These are phyloP conservation scores for Ceratocystis huliohia DNA, from an alignment of 2,329 filamentous ascomycete species.

Conservation along the genomic window DNA sequence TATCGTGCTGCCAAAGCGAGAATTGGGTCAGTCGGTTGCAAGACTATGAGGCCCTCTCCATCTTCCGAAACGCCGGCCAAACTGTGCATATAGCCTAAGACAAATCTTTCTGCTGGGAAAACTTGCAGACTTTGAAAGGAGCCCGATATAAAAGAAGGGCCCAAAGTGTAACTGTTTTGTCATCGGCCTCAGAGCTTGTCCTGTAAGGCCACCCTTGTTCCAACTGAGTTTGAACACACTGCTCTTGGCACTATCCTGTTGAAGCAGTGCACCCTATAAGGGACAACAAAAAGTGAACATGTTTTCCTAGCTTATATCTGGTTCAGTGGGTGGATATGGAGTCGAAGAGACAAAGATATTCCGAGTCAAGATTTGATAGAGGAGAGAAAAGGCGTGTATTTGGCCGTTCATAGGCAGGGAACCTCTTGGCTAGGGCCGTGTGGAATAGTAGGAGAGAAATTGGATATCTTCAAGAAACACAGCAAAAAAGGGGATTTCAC, in stretches of 20 bases:
- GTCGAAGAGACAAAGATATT: neutral
- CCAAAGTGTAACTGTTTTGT: neutral
- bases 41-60: neutral
- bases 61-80: neutral
- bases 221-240: neutral
- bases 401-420: neutral
- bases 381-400: neutral
- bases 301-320: neutral
- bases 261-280: neutral
- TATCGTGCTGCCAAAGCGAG: neutral
- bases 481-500: neutral
- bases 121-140: neutral
- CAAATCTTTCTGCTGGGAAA: neutral
- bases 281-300: neutral
- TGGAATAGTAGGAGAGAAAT: neutral
- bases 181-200: accelerated
- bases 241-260: neutral
- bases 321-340: neutral
- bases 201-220: neutral
- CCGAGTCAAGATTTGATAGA: neutral
- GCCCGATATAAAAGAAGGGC: neutral
- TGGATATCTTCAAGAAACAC: neutral
- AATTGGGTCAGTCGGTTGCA: neutral
- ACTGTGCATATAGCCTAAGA: neutral
- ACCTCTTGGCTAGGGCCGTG: neutral